phyloP scores from a whole-genome alignment of 108 stramenopile species.

The Skeletonema grethae region DNA sequence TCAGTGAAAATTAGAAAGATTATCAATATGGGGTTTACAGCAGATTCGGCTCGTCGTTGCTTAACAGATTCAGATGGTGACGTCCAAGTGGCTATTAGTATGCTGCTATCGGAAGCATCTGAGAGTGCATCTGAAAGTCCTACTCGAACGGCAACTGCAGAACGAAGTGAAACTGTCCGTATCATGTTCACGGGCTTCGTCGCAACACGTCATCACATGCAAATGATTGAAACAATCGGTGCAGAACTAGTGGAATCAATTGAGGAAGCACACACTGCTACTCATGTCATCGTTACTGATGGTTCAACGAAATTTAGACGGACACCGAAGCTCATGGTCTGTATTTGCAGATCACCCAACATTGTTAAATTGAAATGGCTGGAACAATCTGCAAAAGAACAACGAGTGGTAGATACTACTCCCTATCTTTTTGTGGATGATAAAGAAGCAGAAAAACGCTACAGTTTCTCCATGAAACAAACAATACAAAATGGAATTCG shows the following conservation, averaged over 20 bases:
- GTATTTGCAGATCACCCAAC: constrained; percentile 49
- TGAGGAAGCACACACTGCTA: constrained; percentile 54
- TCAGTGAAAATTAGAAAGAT: constrained; percentile 12
- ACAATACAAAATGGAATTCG: constrained; percentile 46
- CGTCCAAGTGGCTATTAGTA: constrained; percentile 32
- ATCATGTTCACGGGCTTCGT: constrained; percentile 48
- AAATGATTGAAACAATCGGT: constrained; percentile 60
- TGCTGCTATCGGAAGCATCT: constrained; percentile 37
- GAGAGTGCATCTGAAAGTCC: background rate
- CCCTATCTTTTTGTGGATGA: constrained; percentile 50
- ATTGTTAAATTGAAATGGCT: constrained; percentile 68
- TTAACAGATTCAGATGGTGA: constrained; percentile 33
- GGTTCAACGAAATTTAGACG: constrained; percentile 46
- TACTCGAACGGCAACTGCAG: background rate
- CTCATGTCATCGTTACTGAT: constrained; percentile 61
- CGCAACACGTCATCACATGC: constrained; percentile 21
- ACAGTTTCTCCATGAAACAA: constrained; percentile 56
- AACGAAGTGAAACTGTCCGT: constrained; percentile 5
- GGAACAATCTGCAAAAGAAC: constrained; percentile 44
- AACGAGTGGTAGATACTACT: constrained; percentile 27
- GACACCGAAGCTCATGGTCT: constrained; percentile 73
- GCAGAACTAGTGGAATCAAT: constrained; percentile 53
- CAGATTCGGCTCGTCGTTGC: constrained; percentile 18
- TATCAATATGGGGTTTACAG: constrained; percentile 36
- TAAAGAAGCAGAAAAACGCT: constrained; percentile 52